Base-by-base conservation (phyloP, 495 filamentous ascomycete species). In the Cenococcum geophilum region DNA sequence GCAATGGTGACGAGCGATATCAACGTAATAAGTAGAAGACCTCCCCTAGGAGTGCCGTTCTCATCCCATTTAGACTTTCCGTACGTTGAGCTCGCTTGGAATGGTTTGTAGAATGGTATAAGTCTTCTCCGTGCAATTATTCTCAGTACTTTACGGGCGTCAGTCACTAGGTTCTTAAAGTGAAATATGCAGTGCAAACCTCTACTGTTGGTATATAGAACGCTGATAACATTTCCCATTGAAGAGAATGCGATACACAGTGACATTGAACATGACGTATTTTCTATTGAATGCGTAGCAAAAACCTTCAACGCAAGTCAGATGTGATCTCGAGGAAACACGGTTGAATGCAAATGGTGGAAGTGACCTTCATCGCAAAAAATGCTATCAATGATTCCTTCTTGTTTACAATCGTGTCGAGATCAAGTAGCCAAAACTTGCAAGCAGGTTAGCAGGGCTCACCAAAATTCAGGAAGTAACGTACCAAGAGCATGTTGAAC, bases 171-270 rank as follows among this genome's bases (percentile, higher is more conserved):
- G 36, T 40, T 14, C 6, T 40, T 40, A 8, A 6, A 20, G 45
- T 5, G 9, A 49, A 18, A 5, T 49, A n/a, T 22, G 6, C 20
- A 6, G 45, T 6, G 20, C 45, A n/a, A 9, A 49, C 45, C 45
- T 49, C 45, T 49, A 49, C 45, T 49, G 20, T 49, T 49, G 6
- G 45, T 49, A 49, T 49, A 49, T 18, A 49, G 14, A 22, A 49
- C 45, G 20, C 45, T 49, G 18, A 49, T 18, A 16, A 49, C 45
- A 18, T 49, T 49, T 49, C 45, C 45, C 5, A 49, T 10, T 49
- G 45, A 5, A 49, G 8, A 49, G 6, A 20, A 9, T 49, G 45
- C 45, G 20, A 49, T 22, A 20, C 12, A 22, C 5, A 49, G 18
- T 16, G 45, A 49, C 5, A 49, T n/a, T 8, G 20, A n/a, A 49